Base-by-base conservation (phyloP, 164 flowering plant species). In the Vitis labrusca region DNA sequence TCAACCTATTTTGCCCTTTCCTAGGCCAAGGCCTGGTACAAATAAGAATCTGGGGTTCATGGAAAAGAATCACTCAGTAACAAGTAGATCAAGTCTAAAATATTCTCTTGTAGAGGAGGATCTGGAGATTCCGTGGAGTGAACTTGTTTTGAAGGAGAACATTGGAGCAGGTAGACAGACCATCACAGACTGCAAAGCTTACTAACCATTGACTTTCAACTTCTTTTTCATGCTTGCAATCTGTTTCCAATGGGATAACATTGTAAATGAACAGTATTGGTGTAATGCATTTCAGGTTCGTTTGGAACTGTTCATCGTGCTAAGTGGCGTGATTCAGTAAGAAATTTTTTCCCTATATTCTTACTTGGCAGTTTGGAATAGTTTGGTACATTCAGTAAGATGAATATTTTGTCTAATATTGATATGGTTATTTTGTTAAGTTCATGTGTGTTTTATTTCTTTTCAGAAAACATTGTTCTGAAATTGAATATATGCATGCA, bases 91-190 rank as follows among this genome's bases (percentile, higher is more conserved):
- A 56, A 48, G 54, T 15, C 58, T 27, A 5, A 51, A 57, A 69
- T 50, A 27, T n/a, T 10, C 10, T 30, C 72, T 75, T 66, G 63
- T 61, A 5, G 63, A 17, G 65, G 71, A 75, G 5, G 71, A 54
- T 48, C 56, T 75, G 58, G 68, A 71, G 5, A 66, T 75, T 32
- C 47, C 59, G 1, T 75, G 78, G 78, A 29, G 49, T 61, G 78
- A 75, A 17, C 67, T 75, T 66, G 47, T 13, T 13, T 66, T 71
- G 49, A 71, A 71, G 53, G 63, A 71, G 68, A 32, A 67, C 50
- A 71, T 75, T 49, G 78, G 78, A 71, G 14, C 57, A 66, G 78
- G 78, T 75, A 17, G 44, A 32, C 7, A 32, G 44, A 32, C 44
- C 44, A 32, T 32, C 44, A 32, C 44, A 32, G 44, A 32, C 44